phyloP scores from a whole-genome alignment of 495 filamentous ascomycete species.

The Niebla homalea region DNA sequence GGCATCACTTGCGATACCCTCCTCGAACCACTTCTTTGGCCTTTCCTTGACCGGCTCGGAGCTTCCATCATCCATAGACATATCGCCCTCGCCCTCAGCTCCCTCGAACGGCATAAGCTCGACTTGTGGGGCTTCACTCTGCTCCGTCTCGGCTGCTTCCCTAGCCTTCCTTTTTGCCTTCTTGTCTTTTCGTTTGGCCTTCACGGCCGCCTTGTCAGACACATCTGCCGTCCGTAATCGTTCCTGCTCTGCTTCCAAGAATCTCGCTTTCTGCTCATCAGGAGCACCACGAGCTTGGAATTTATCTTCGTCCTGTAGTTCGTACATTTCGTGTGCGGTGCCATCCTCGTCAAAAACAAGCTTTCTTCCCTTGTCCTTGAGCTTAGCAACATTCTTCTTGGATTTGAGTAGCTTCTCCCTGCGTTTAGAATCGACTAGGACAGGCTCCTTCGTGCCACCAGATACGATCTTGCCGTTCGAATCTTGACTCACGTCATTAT shows the following conservation, averaged over 20 bases:
- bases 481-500: neutral
- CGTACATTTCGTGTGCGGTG: conserved; percentile 67
- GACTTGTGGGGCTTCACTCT: conserved; percentile 30
- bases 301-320: conserved; percentile 67
- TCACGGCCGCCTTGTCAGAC: conserved; percentile 65
- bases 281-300: conserved; percentile 57
- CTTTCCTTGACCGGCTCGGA: conserved; percentile 24
- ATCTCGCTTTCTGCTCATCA: conserved; percentile 50
- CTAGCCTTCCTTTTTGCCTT: conserved; percentile 70
- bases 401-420: conserved; percentile 84
- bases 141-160: conserved; percentile 45
- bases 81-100: conserved; percentile 2
- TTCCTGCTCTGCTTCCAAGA: conserved; percentile 57
- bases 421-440: conserved; percentile 83
- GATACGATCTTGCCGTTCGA: neutral
- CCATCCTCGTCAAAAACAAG: conserved; percentile 90
- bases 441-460: conserved; percentile 30
- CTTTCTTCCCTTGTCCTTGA: conserved; percentile 71
- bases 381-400: conserved; percentile 84
- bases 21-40: conserved; percentile 36
- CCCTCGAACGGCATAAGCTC: conserved; percentile 31
- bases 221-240: conserved; percentile 67
- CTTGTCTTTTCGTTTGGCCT: conserved; percentile 73
- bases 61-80: neutral
- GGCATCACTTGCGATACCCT: conserved; percentile 11